Base-by-base conservation (phyloP, 73 alveolate species). In the Breviolum minutum region DNA sequence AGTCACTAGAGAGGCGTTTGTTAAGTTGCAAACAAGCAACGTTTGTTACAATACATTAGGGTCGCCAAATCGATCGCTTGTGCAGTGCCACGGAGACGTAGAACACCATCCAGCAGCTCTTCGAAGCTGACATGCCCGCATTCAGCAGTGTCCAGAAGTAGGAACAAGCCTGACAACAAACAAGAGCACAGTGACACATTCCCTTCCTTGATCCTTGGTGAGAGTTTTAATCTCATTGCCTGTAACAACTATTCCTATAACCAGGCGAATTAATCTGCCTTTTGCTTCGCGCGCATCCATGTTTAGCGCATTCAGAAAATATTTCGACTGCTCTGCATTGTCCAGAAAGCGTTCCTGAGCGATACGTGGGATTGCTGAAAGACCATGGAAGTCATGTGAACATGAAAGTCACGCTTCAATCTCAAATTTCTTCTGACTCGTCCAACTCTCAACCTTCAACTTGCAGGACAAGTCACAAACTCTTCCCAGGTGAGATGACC, bases 61-160 rank as follows among this genome's bases (percentile, higher is more conserved):
- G 97, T 92, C 81, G 97, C 97, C 63, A 92, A 83, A 61, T 92
- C 97, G 30, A 92, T 92, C 48, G 97, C 97, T 61, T 92, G 97
- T 20, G 97, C 97, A 27, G 97, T 30, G 66, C 97, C 97, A 5
- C 90, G 88, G 30, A 92, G 82, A 26, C 97, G 97, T 66, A 92
- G 30, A n/a, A 92, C 97, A 17, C 97, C 97, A 63, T 92, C 97
- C 81, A 92, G 22, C n/a, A 92, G 97, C 64, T 92, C 97, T 60
- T 92, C 97, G 14, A 92, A 92, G 90, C 97, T 92, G n/a, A 92
- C 97, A 61, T 74, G 86, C 20, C 90, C 86, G 7, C 64, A 48
- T 80, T 76, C 97, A 8, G 79, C 54, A 40, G 90, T 92, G 90
- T 92, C 97, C 26, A 92, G 97, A 32, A 92, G 90, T 48, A 92